Evolutionary conservation across 352 stramenopile genomes (phyloP), one percentile per base, ranked within the genome.

Genomic region (Saprolegnia diclina): DNA sequence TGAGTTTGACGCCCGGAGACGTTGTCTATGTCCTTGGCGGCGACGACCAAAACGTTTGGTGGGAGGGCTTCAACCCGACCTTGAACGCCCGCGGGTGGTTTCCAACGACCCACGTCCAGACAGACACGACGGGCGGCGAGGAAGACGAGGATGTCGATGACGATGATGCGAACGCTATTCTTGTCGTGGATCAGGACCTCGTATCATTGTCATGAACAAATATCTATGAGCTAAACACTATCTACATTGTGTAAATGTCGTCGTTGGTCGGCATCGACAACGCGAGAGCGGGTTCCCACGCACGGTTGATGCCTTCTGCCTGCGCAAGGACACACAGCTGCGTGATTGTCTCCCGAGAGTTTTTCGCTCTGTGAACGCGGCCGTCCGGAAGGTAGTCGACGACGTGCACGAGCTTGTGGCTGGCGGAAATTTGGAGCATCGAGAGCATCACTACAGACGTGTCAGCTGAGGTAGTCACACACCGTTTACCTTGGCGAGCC

Each of bases 351-450:
- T 74, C 77, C 35, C 85, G 24, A 5, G 29, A 29, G 13, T 29
- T 13, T 1, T 45, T 48, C 1, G 83, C 72, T 21, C 79, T 71
- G 46, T 80, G 71, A 4, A 10, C 5, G 83, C 59, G 32, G 76
- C 67, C 7, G 77, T 80, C 26, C 72, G 71, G 0, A 74, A 71
- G 18, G 72, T 74, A 4, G 77, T 83, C 76, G 88, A 92, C 64
- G 76, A 88, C 74, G 87, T 90, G n/a, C 29, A 94, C 48, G 0
- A 88, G 63, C 24, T 77, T 50, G 40, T 76, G 80, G 81, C 77
- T 45, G 89, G 83, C 14, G 87, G 74, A 6, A 92, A 59, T 48
- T 45, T 89, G 79, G 56, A 90, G 83, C 82, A 92, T 87, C 40
- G 77, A 79, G 3, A 91, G 76, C 69, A 94, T 82, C 35, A 94